Evolutionary conservation across 306 rosid species (phyloP).

Genomic region (Quercus engelmannii): DNA sequence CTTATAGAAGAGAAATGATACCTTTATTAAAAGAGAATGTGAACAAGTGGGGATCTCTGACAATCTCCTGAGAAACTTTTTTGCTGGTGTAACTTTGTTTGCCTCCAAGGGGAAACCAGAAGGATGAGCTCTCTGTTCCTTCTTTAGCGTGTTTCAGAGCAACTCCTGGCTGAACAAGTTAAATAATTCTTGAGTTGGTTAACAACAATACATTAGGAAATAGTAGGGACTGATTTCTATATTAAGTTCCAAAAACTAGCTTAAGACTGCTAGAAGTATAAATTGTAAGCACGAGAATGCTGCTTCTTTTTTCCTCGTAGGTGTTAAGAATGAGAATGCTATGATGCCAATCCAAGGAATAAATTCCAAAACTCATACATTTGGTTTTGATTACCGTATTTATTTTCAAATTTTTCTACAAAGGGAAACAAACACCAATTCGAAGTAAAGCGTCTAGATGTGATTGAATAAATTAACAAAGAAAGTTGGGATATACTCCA

Average conservation of each 20-base stretch:
- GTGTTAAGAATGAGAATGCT: background rate
- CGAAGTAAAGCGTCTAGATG: background rate
- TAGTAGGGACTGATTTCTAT: background rate
- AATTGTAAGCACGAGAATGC: background rate
- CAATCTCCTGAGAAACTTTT: slow-evolving; percentile 56
- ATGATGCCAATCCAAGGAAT: background rate
- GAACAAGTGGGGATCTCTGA: slow-evolving; percentile 90
- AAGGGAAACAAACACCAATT: background rate
- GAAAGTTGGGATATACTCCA: background rate
- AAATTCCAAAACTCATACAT: background rate
- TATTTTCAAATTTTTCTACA: background rate
- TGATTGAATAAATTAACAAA: background rate
- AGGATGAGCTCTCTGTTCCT: slow-evolving; percentile 96
- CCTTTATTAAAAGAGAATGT: slow-evolving; percentile 75
- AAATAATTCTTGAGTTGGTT: slow-evolving; percentile 21
- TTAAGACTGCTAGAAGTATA: background rate
- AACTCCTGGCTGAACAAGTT: slow-evolving; percentile 81
- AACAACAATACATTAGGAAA: slow-evolving; percentile 6
- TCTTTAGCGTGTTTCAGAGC: slow-evolving; percentile 85
- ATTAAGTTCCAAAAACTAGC: background rate
- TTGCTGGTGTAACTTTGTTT: slow-evolving; percentile 78
- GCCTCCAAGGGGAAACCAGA: slow-evolving; percentile 97
- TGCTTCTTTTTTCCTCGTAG: background rate
- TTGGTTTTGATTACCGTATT: background rate
- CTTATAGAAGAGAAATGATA: slow-evolving; percentile 22